Conservation (phyloP, 129 eudicot genomes). For the Flaveria brownii region DNA sequence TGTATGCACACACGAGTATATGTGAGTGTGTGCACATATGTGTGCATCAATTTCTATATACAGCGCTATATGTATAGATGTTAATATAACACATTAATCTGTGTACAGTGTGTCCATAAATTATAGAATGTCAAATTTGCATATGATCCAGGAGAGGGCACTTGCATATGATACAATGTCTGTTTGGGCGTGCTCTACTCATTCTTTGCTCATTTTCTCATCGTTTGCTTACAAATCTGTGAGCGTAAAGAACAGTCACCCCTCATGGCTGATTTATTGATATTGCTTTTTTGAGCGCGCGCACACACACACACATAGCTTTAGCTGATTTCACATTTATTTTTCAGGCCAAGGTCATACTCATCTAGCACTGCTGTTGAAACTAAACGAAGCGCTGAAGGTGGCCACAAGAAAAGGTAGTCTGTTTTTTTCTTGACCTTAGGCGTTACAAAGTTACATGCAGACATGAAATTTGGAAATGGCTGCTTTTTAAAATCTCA, state of each 20-base stretch:
- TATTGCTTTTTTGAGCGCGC: neutral
- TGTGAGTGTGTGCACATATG: neutral
- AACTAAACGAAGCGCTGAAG: constrained; percentile 52
- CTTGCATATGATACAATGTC: neutral
- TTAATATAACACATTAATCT: neutral
- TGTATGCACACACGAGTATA: neutral
- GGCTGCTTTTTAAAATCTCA: constrained; percentile 21
- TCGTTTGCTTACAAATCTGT: neutral
- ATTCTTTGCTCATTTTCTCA: constrained; percentile 1
- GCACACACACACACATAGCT: neutral
- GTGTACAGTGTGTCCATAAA: neutral
- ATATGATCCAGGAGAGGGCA: constrained; percentile 12
- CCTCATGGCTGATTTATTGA: constrained; percentile 7
- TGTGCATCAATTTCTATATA: constrained; percentile 4
- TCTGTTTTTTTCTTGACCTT: neutral
- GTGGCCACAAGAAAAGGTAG: constrained; percentile 79
- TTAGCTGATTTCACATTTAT: too few relatives aligned
- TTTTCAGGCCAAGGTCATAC: constrained; percentile 59
- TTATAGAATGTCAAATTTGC: constrained; percentile 11
- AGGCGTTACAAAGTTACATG: constrained; percentile 10
- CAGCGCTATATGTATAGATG: neutral
- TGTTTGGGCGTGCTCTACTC: neutral
- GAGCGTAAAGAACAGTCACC: neutral
- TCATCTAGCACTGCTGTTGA: constrained; percentile 43
- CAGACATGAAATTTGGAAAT: neutral